Conservation (phyloP, 441 rosid genomes). For the Gossypium davidsonii region DNA sequence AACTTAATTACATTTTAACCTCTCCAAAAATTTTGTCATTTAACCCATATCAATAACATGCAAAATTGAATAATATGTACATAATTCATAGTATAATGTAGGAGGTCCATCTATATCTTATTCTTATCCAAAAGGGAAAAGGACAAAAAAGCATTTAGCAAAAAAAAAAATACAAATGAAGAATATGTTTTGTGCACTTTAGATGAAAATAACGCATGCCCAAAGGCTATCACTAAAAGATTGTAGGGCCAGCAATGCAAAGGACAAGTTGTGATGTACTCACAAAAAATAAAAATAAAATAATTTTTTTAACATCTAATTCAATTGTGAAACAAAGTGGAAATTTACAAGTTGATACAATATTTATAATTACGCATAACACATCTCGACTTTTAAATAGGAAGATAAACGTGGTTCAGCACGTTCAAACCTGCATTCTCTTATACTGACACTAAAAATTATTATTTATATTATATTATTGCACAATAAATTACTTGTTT, state of each 20-base stretch:
- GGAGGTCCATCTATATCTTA: not conserved
- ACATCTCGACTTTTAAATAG: rapidly evolving
- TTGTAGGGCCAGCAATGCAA: not conserved
- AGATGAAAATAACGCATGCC: not conserved
- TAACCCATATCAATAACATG: too few relatives aligned
- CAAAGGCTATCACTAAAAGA: not conserved
- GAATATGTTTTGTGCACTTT: not conserved
- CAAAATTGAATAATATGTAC: not conserved
- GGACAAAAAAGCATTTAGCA: not conserved
- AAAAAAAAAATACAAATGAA: not conserved
- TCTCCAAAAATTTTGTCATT: too few relatives aligned
- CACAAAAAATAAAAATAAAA: not conserved
- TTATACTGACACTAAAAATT: not conserved
- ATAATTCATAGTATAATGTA: not conserved
- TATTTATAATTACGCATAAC: too few relatives aligned
- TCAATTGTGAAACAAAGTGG: too few relatives aligned
- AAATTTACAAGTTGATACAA: too few relatives aligned
- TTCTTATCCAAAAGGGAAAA: not conserved
- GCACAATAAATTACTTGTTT: not conserved
- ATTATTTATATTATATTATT: not conserved
- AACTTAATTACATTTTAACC: too few relatives aligned
- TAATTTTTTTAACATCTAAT: too few relatives aligned
- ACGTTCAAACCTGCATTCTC: rapidly evolving
- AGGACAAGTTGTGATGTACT: not conserved
- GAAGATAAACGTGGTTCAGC: rapidly evolving